phyloP scores from a whole-genome alignment of 805 yeast genomes.

The Wickerhamiella alocasiicola region DNA sequence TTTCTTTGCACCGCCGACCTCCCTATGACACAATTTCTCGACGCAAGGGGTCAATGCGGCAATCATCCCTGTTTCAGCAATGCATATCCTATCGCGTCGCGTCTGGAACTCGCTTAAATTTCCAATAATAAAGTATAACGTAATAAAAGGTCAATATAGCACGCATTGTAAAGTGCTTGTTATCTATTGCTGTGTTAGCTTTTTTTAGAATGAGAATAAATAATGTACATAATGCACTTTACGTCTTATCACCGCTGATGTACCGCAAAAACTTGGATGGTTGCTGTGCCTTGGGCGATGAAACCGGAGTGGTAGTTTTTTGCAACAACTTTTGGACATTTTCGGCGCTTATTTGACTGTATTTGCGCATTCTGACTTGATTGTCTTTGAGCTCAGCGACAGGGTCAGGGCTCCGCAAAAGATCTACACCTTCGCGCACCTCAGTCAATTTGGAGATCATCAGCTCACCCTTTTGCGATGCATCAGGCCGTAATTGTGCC shows the following conservation, averaged over 20 bases:
- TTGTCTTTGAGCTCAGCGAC: conserved; percentile 38
- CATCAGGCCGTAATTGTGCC: conserved; percentile 22
- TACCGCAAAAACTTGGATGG: conserved; percentile 18
- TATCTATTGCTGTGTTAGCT: no score
- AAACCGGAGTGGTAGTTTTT: conserved; percentile 15
- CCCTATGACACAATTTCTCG: no score
- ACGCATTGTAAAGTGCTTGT: no score
- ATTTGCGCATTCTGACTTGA: conserved; percentile 46
- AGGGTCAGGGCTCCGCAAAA: conserved; percentile 48
- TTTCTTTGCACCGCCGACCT: no score
- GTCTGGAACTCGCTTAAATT: no score
- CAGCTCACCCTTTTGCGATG: conserved; percentile 18
- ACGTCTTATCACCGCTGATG: conserved; percentile 15
- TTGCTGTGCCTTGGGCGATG: conserved; percentile 18
- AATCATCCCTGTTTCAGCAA: no score
- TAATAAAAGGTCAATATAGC: no score
- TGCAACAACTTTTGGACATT: conserved; percentile 31
- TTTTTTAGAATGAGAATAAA: no score
- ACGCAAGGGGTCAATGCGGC: no score
- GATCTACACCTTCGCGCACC: conserved; percentile 64
- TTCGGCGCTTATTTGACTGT: conserved; percentile 61
- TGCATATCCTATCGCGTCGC: no score
- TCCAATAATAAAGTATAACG: no score
- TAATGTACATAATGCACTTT: no score
- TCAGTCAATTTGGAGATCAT: conserved; percentile 49